Evolutionary conservation across 495 filamentous ascomycete genomes (phyloP).

Genomic region (Aspergillus conjunctus): DNA sequence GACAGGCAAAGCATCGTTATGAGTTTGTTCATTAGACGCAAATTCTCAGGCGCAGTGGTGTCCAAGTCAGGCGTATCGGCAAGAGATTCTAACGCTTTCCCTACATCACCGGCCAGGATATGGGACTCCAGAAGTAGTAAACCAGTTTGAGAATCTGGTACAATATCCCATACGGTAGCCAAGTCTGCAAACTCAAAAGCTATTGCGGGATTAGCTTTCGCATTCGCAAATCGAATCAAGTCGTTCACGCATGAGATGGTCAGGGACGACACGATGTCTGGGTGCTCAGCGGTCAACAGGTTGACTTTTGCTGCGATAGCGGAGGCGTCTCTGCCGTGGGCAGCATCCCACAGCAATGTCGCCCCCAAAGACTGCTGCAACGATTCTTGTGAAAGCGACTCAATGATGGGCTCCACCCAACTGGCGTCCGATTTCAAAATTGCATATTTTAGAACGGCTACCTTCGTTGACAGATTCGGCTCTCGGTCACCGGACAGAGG

Average conservation of each 20-base stretch:
- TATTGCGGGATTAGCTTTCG: constrained; percentile 66
- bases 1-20: constrained; percentile 68
- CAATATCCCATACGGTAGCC: constrained; percentile 61
- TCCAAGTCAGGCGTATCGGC: constrained; percentile 59
- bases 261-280: constrained; percentile 45
- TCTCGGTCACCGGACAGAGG: constrained; percentile 45
- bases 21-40: constrained; percentile 71
- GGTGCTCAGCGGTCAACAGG: constrained; percentile 45
- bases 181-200: constrained; percentile 72
- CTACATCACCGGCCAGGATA: constrained; percentile 67
- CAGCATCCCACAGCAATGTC: constrained; percentile 74
- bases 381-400: constrained; percentile 54
- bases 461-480: constrained; percentile 51
- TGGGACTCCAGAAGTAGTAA: constrained; percentile 75
- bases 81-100: constrained; percentile 64
- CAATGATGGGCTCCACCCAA: constrained; percentile 66
- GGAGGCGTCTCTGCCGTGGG: constrained; percentile 68
- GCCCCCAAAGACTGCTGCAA: constrained; percentile 63
- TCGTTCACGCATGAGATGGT: constrained; percentile 73
- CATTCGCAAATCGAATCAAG: constrained; percentile 73
- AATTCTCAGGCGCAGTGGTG: constrained; percentile 54
- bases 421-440: constrained; percentile 59
- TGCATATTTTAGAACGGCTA: constrained; percentile 55
- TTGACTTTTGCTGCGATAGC: constrained; percentile 68
- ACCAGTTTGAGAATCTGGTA: constrained; percentile 64